Percentiles rank a stretch among this genome's conserved stretches.
Conservation (phyloP, 805 yeast genomes). For the Wickerhamiella sergipiensis region DNA sequence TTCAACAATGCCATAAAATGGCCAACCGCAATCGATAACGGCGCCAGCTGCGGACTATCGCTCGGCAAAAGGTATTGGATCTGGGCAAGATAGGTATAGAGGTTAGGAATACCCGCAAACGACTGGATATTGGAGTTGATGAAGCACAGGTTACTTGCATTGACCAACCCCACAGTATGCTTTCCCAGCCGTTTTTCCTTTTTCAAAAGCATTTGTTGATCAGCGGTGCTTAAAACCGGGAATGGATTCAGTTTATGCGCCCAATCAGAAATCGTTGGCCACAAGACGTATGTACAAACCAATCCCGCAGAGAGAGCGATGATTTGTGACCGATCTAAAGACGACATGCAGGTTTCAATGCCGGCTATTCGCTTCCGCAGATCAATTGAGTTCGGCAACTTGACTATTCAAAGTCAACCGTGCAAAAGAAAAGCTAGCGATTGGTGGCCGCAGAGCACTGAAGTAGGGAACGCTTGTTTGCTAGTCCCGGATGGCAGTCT, state of each 20-base stretch:
- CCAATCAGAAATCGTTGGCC: background rate
- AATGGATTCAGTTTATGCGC: background rate
- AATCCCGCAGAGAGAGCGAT: background rate
- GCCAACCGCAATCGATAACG: slow-evolving; percentile 16
- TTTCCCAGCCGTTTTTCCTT: slow-evolving; percentile 7
- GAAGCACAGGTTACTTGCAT: slow-evolving; percentile 79
- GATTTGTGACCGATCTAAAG: background rate
- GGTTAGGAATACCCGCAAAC: slow-evolving; percentile 18
- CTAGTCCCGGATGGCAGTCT: background rate
- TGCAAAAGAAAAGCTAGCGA: too few species aligned
- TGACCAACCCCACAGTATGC: slow-evolving; percentile 69
- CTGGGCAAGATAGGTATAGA: slow-evolving; percentile 16
- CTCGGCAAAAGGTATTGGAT: slow-evolving; percentile 2
- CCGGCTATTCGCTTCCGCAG: background rate
- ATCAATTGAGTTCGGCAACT: background rate
- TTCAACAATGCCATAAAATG: slow-evolving; percentile 33
- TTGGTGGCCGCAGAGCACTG: too few species aligned
- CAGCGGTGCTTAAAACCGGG: background rate
- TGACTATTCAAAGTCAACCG: too few species aligned
- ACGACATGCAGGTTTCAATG: background rate
- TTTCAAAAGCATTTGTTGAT: background rate
- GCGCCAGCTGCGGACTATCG: slow-evolving; percentile 2
- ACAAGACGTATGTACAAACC: background rate
- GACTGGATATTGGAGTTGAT: slow-evolving; percentile 81
- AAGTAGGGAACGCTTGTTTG: too few species aligned